Conservation (phyloP, 169 alveolate genomes). For the Plasmodium gallinaceum region DNA sequence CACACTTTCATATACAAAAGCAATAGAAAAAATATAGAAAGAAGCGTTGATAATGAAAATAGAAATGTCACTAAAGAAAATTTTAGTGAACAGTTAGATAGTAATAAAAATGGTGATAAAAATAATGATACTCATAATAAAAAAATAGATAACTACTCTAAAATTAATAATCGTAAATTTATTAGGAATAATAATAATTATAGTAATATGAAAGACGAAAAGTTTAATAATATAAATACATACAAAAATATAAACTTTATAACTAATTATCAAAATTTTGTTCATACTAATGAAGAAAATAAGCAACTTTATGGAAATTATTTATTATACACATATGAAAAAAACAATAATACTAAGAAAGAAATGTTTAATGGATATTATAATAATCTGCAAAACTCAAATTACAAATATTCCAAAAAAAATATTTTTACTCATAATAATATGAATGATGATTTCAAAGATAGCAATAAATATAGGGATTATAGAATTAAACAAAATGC, state of each 20-base stretch:
- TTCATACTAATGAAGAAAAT: no score
- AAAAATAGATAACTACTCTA: not conserved
- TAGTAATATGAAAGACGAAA: not conserved
- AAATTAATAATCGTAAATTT: not conserved
- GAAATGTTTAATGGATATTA: not conserved
- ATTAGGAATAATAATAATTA: not conserved
- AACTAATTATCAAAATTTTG: no score
- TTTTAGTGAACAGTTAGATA: not conserved
- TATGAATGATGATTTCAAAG: not conserved
- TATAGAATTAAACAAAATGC: slow-evolving; percentile 1
- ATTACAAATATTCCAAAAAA: slow-evolving; percentile 15
- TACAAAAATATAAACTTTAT: no score
- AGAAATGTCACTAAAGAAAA: no score
- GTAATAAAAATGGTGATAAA: not conserved
- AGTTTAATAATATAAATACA: not conserved
- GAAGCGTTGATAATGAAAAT: no score
- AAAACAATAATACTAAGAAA: slow-evolving; percentile 4
- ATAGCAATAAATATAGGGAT: not conserved
- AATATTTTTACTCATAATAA: not conserved
- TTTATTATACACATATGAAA: not conserved
- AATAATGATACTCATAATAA: not conserved
- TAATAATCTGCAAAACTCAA: not conserved
- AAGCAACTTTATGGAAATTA: no score
- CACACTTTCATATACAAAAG: no score
- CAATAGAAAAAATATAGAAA: no score